phyloP scores from a whole-genome alignment of 2,329 filamentous ascomycete species.

The Fusarium setosum region DNA sequence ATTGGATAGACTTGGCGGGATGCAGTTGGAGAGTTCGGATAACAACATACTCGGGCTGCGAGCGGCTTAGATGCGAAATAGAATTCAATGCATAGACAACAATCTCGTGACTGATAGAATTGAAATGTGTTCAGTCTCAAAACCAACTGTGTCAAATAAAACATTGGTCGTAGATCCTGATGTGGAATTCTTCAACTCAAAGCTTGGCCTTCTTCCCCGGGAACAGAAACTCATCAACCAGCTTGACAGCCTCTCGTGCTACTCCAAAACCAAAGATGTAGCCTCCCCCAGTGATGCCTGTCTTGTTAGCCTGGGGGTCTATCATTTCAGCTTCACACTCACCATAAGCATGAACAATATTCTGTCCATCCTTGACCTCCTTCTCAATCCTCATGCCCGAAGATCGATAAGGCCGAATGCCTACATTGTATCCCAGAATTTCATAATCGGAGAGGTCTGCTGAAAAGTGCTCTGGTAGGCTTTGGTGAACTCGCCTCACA shows the following conservation, averaged over 20 bases:
- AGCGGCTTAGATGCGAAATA: too few relatives aligned
- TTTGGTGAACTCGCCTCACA: not conserved
- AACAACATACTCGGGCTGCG: too few relatives aligned
- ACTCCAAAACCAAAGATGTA: slow-evolving; percentile 10
- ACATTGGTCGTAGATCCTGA: too few relatives aligned
- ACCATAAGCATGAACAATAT: slow-evolving; percentile 10
- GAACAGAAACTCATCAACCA: not conserved
- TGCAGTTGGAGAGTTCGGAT: too few relatives aligned
- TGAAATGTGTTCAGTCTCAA: too few relatives aligned
- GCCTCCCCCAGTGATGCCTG: slow-evolving; percentile 9
- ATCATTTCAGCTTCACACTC: not conserved
- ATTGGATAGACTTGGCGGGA: not conserved
- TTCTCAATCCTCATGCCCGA: not conserved
- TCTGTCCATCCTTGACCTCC: slow-evolving; percentile 9
- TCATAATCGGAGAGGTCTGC: not conserved
- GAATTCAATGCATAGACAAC: too few relatives aligned
- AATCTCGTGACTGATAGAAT: too few relatives aligned
- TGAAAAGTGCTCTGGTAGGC: not conserved
- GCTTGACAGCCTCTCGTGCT: not conserved
- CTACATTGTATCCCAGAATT: slow-evolving; percentile 6
- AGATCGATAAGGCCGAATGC: not conserved
- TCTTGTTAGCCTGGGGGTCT: not conserved
- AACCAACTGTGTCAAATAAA: too few relatives aligned
- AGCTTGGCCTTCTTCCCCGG: not conserved
- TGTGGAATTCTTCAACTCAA: not conserved